These are phyloP conservation scores for Mucor velutinosus DNA, from an alignment of 371 early-diverging fungal species.

Conservation along the genomic window DNA sequence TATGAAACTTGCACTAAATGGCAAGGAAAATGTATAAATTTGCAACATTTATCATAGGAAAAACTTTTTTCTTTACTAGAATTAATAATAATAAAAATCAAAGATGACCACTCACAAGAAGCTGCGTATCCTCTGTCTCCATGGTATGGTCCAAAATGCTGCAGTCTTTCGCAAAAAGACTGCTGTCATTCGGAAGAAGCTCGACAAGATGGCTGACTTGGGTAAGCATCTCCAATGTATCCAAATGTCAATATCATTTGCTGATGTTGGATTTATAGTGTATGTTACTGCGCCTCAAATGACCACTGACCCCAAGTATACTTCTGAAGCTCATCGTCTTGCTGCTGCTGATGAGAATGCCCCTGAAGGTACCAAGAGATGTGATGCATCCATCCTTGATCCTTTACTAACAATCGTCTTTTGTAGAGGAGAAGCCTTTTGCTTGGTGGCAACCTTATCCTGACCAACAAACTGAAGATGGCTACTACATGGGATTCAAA, in stretches of 20 bases:
- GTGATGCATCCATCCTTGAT: too few relatives aligned
- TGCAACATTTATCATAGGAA: not conserved
- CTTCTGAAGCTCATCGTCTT: constrained; percentile 54
- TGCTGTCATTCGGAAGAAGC: constrained; percentile 65
- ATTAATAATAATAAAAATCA: too few relatives aligned
- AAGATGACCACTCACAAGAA: constrained; percentile 32
- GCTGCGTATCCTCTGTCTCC: constrained; percentile 70
- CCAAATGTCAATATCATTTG: not conserved
- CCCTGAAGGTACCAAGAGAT: constrained; percentile 42
- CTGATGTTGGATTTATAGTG: constrained; percentile 35
- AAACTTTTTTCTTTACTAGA: not conserved
- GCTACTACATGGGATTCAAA: constrained; percentile 57
- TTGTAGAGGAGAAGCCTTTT: constrained; percentile 49
- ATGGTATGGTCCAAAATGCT: constrained; percentile 80
- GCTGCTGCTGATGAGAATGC: constrained; percentile 51
- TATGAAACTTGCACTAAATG: not conserved
- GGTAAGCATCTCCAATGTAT: constrained; percentile 30
- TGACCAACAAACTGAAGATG: constrained; percentile 29
- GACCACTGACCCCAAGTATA: constrained; percentile 55
- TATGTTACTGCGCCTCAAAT: constrained; percentile 69
- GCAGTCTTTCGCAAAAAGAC: constrained; percentile 68
- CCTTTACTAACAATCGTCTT: too few relatives aligned
- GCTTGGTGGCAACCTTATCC: constrained; percentile 65
- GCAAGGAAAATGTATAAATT: not conserved
- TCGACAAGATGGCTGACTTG: constrained; percentile 63